phyloP scores from a whole-genome alignment of 1,284 basidiomycete genomes.

The Pyrrhoderma noxium region DNA sequence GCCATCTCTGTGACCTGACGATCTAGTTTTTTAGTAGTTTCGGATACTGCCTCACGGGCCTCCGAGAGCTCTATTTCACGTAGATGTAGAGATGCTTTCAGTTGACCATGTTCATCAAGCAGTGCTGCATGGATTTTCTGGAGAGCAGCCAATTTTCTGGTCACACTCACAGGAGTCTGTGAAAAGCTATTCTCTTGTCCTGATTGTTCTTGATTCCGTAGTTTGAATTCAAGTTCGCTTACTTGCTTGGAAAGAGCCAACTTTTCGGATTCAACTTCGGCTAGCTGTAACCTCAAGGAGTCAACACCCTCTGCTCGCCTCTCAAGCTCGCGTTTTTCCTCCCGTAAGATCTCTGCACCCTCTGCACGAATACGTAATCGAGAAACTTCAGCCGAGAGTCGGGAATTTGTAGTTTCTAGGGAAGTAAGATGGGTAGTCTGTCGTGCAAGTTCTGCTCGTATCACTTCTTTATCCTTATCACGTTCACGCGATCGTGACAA shows the following conservation, averaged over 20 bases:
- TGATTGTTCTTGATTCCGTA: slow-evolving; percentile 19
- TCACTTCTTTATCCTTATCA: slow-evolving; percentile 45
- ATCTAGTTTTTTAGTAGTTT: slow-evolving; percentile 32
- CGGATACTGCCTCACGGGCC: slow-evolving; percentile 29
- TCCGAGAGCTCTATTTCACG: slow-evolving; percentile 45
- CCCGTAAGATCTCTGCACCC: slow-evolving; percentile 62
- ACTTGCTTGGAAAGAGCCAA: slow-evolving; percentile 34
- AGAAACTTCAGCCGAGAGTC: slow-evolving; percentile 46
- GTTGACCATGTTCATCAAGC: slow-evolving; percentile 57
- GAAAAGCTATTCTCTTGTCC: slow-evolving; percentile 24
- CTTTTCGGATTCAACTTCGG: slow-evolving; percentile 38
- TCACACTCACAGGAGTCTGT: slow-evolving; percentile 42
- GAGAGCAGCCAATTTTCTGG: slow-evolving; percentile 48
- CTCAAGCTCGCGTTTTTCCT: slow-evolving; percentile 66
- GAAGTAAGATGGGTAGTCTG: slow-evolving; percentile 54
- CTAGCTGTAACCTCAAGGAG: slow-evolving; percentile 48
- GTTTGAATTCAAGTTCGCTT: slow-evolving; percentile 18
- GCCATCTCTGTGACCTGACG: slow-evolving; percentile 26
- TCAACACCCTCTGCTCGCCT: slow-evolving; percentile 46
- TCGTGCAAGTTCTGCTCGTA: slow-evolving; percentile 55
- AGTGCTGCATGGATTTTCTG: slow-evolving; percentile 53
- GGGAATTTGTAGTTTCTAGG: slow-evolving; percentile 58
- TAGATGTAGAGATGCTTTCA: slow-evolving; percentile 39
- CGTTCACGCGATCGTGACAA: neutral
- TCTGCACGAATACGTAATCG: slow-evolving; percentile 46